Base-by-base conservation (phyloP, 805 yeast genomes). In the Wickerhamiella azymoides region DNA sequence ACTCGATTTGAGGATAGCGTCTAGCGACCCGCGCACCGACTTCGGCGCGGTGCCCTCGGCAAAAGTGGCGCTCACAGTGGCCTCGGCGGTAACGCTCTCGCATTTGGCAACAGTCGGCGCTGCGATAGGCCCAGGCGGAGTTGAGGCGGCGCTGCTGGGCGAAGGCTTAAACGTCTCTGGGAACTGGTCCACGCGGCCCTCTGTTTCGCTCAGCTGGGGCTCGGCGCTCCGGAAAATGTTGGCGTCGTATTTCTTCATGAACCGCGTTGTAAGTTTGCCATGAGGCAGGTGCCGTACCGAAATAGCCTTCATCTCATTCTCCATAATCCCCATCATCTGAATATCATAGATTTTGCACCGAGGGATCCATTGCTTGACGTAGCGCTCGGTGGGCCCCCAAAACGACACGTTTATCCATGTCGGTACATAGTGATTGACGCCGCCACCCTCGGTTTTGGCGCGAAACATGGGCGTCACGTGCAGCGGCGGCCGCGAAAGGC, bases 281-380 rank as follows among this genome's bases (percentile, higher is more conserved):
- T 67, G 70, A 43, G 48, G 47, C 25, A 86, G 63, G 43, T 79
- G 71, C 14, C 77, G 79, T 10, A 88, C 73, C 8, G 77, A 74
- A 7, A 81, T 74, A 10, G 80, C 76, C 52, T 78, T 76, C 47
- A 79, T 67, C 56, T 92, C 96, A 54, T 84, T 84, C 56, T 89
- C 97, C 80, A 89, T 85, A 7, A 92, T 74, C 0, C 97, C 97
- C 93, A 89, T 89, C 96, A 92, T 92, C 60, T 92, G 97, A 16
- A 92, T 64, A 56, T 89, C 97, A 61, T 92, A 89, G 43, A 92
- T 88, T 55, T 84, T 85, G 62, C 96, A 86, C 30, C 92, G 69
- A 0, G 98, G 96, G n/a, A 80, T 73, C 96, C 97, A 89, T 53
- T 63, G 61, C 58, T 66, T 47, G 54, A 57, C 33, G 63, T 58